Percentiles rank a stretch among this genome's conserved stretches.
Conservation (phyloP, 306 rosid species). For the Dryas drummondii region DNA sequence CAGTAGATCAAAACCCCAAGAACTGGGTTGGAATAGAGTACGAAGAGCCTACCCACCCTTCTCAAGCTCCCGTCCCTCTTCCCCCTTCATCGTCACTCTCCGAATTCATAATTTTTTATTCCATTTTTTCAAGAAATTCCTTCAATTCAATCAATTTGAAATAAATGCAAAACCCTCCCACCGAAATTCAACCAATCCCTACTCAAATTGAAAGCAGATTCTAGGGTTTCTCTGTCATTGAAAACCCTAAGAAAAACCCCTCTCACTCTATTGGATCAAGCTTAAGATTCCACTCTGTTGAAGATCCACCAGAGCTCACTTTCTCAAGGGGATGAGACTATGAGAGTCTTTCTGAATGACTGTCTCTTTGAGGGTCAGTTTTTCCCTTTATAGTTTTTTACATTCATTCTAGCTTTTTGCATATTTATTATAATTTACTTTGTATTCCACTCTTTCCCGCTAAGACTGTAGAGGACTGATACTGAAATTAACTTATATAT, state of each 20-base stretch:
- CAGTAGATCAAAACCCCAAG: constrained; percentile 16
- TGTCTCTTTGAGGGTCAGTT: constrained; percentile 24
- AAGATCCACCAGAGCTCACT: constrained; percentile 20
- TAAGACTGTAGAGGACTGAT: constrained; percentile 6
- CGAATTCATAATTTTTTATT: background rate
- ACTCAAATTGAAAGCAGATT: constrained; percentile 1
- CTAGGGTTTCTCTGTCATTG: constrained; percentile 31
- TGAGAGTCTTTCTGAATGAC: background rate
- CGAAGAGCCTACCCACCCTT: constrained; percentile 35
- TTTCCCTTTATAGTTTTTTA: background rate
- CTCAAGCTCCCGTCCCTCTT: constrained; percentile 27
- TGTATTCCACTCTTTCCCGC: constrained; percentile 15
- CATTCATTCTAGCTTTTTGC: background rate
- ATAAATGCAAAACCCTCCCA: constrained; percentile 3
- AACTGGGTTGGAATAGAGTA: constrained; percentile 25
- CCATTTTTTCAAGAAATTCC: background rate
- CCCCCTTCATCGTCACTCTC: constrained; percentile 8
- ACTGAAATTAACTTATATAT: background rate
- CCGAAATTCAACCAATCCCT: background rate
- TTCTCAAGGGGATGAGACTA: constrained; percentile 1
- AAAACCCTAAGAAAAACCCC: constrained; percentile 24
- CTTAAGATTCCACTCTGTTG: constrained; percentile 18
- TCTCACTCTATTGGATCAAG: background rate
- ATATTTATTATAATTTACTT: background rate
- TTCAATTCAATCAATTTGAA: constrained; percentile 8